These are phyloP conservation scores for Fraxinus sp. DNA, from an alignment of 305 asterid species.

Conservation along the genomic window DNA sequence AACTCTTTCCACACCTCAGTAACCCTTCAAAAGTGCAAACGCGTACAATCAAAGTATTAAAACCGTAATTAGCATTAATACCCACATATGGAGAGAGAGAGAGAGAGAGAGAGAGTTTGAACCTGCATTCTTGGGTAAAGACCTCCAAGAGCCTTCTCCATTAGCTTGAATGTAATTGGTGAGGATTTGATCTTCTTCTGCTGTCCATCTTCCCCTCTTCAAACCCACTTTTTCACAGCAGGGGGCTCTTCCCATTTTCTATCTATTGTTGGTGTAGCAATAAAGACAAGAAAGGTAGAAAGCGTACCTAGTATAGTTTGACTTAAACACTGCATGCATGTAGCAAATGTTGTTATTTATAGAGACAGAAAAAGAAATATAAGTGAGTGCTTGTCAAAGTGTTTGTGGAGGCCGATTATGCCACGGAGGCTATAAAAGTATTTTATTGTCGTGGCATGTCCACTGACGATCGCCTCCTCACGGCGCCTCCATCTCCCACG, in stretches of 20 bases:
- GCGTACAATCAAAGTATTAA: background rate
- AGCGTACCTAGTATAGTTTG: background rate
- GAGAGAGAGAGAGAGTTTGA: background rate
- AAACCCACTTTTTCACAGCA: slow-evolving; percentile 87
- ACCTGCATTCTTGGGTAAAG: slow-evolving; percentile 91
- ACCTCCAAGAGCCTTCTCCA: slow-evolving; percentile 93
- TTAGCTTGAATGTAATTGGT: slow-evolving; percentile 51
- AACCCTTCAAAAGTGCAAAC: slow-evolving; percentile 40
- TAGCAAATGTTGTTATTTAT: background rate
- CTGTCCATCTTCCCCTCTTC: slow-evolving; percentile 81
- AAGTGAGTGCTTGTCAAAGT: background rate
- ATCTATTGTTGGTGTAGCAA: background rate
- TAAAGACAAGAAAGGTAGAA: background rate
- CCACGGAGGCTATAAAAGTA: slow-evolving; percentile 42
- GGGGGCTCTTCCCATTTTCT: slow-evolving; percentile 75
- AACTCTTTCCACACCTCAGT: slow-evolving; percentile 85
- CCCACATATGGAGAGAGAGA: background rate
- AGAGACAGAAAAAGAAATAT: background rate
- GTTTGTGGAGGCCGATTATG: slow-evolving; percentile 35
- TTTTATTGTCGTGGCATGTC: slow-evolving; percentile 57
- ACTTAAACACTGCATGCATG: background rate
- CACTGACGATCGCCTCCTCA: slow-evolving; percentile 43
- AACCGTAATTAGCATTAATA: background rate
- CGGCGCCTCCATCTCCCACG: slow-evolving; percentile 75
- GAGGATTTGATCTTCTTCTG: slow-evolving; percentile 71